Conservation (phyloP, 2,329 filamentous ascomycete genomes). For the Curvularia sp. region DNA sequence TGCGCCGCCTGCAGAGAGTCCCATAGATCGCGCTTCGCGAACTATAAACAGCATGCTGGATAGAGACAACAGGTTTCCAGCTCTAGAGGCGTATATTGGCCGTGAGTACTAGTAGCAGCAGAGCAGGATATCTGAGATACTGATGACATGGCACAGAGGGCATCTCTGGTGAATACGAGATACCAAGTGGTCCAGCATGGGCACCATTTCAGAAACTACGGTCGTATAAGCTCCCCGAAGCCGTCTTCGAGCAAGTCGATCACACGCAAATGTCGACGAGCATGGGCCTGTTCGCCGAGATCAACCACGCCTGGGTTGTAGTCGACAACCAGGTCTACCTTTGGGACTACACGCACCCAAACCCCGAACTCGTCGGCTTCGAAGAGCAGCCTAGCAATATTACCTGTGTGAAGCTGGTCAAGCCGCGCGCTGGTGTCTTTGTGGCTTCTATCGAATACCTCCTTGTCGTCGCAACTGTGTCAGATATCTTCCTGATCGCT, state of each 20-base stretch:
- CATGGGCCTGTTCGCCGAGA: slow-evolving; percentile 93
- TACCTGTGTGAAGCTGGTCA: slow-evolving; percentile 85
- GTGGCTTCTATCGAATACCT: slow-evolving; percentile 84
- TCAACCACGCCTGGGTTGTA: slow-evolving; percentile 93
- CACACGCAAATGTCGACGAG: slow-evolving; percentile 83
- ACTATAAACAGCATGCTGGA: slow-evolving; percentile 82
- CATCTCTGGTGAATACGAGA: slow-evolving; percentile 88
- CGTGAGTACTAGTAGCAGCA: slow-evolving; percentile 63
- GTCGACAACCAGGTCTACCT: slow-evolving; percentile 96
- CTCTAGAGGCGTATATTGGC: slow-evolving; percentile 86
- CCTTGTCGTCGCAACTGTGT: slow-evolving; percentile 84
- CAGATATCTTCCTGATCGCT: slow-evolving; percentile 86
- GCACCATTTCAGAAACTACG: slow-evolving; percentile 87
- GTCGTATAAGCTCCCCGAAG: slow-evolving; percentile 88
- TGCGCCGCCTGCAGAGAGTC: slow-evolving; percentile 54
- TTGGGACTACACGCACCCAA: slow-evolving; percentile 96
- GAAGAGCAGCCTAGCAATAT: slow-evolving; percentile 90
- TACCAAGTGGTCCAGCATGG: slow-evolving; percentile 73
- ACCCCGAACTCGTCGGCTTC: slow-evolving; percentile 88
- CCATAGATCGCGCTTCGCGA: slow-evolving; percentile 78
- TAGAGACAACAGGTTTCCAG: slow-evolving; percentile 81
- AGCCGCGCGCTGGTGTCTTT: slow-evolving; percentile 87
- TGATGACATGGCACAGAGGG: slow-evolving; percentile 67
- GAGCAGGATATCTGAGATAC: slow-evolving; percentile 18
- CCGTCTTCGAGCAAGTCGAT: slow-evolving; percentile 92